These are phyloP conservation scores for Neopestalotiopsis rosae DNA, from an alignment of 2,329 filamentous ascomycete genomes.

Conservation along the genomic window DNA sequence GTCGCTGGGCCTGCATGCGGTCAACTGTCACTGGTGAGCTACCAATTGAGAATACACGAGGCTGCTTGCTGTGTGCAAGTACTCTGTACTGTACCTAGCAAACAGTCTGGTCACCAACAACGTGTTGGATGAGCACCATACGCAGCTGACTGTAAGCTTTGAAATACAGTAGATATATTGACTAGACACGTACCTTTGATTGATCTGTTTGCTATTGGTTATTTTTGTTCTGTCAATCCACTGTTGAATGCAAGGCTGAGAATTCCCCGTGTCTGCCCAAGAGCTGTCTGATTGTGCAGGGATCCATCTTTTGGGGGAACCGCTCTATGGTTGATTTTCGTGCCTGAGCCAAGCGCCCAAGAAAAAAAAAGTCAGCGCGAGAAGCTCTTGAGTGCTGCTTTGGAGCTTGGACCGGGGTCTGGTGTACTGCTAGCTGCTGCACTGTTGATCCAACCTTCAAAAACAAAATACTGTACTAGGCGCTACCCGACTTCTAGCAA, in stretches of 20 bases:
- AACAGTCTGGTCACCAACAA: too few relatives aligned
- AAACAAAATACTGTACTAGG: not conserved
- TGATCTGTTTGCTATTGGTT: not conserved
- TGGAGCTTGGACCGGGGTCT: slow-evolving; percentile 17
- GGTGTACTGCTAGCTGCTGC: not conserved
- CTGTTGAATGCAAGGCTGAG: not conserved
- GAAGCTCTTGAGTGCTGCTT: not conserved
- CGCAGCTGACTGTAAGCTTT: too few relatives aligned
- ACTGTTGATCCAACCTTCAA: slow-evolving; percentile 6
- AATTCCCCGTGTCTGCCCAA: not conserved
- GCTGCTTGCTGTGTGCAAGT: too few relatives aligned
- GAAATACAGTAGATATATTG: not conserved
- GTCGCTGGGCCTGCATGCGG: too few relatives aligned
- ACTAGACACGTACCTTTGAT: not conserved
- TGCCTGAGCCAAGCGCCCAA: slow-evolving; percentile 8
- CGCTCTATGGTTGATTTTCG: not conserved
- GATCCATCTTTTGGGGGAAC: not conserved
- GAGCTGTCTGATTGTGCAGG: not conserved
- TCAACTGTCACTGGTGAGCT: too few relatives aligned
- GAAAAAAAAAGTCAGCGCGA: not conserved
- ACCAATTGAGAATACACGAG: too few relatives aligned
- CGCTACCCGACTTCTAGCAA: not conserved
- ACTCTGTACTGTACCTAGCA: too few relatives aligned
- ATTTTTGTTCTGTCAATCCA: not conserved
- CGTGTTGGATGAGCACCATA: too few relatives aligned